phyloP scores from a whole-genome alignment of 2,329 filamentous ascomycete species.

The Samsoniella hepiali region DNA sequence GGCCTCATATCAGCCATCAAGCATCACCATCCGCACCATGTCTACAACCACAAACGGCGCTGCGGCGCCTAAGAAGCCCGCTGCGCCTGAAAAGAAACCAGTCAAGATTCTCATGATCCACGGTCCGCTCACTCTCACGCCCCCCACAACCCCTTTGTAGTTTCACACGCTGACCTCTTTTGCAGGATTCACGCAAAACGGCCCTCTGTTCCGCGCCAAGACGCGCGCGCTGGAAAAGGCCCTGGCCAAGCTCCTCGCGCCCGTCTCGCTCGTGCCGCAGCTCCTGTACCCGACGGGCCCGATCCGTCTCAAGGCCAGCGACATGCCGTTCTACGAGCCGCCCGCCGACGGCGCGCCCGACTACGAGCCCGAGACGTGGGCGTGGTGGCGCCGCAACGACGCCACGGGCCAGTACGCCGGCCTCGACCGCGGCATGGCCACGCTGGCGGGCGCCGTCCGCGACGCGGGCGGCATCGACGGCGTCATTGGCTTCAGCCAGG shows the following conservation, averaged over 20 bases:
- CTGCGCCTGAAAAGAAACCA: constrained; percentile 39
- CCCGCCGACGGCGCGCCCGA: constrained; percentile 42
- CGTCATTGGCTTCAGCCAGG: constrained; percentile 80
- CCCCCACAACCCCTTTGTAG: not conserved
- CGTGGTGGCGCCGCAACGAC: constrained; percentile 76
- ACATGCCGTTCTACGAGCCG: constrained; percentile 66
- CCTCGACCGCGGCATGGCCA: constrained; percentile 64
- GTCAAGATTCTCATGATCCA: constrained; percentile 76
- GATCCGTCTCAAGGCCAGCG: constrained; percentile 56
- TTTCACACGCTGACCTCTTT: not conserved
- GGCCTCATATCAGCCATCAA: not conserved
- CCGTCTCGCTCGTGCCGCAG: constrained; percentile 50
- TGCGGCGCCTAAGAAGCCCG: not conserved
- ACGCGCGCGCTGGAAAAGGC: constrained; percentile 82
- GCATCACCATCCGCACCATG: constrained; percentile 13
- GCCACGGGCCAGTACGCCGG: constrained; percentile 61
- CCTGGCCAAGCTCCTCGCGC: constrained; percentile 68
- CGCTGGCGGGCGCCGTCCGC: constrained; percentile 59
- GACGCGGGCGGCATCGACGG: constrained; percentile 70
- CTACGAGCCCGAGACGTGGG: constrained; percentile 65
- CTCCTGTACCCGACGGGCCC: constrained; percentile 70
- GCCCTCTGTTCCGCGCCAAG: constrained; percentile 79
- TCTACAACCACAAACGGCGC: constrained; percentile 7
- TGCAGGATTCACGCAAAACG: constrained; percentile 84
- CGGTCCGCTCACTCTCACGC: constrained; percentile 41